Evolutionary conservation across 2,329 filamentous ascomycete genomes (phyloP), one percentile per base, ranked within the genome.

Genomic region (Bipolaris oryzae): DNA sequence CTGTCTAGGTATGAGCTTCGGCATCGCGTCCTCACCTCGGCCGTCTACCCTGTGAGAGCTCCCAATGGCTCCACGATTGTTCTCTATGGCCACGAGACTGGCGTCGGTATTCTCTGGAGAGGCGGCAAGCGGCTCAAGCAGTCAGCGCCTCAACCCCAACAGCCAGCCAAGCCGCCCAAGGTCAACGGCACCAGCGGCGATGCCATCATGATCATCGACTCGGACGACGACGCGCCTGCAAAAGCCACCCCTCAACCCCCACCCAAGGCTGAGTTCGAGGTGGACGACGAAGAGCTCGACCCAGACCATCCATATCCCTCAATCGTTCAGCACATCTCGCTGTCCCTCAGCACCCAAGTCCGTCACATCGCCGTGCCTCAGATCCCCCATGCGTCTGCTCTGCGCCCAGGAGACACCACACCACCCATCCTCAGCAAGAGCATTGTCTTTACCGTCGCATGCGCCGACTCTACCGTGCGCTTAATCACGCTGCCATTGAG

Each of bases 51-150:
- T 5, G 71, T 84, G 35, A 78, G 79, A 59, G 79, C 85, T 18
- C 81, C 84, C 20, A 87, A 88, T 72, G 85, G 85, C 69, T 88
- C 86, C 3, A 84, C 82, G 2, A 78, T 89, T 56, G 77, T 88
- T 42, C 67, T 88, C 11, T 87, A 86, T 63, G 86, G 82, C 44
- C 82, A 87, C 61, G 81, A 84, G 39, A 78, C 77, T 39, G 87
- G 86, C 5, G 64, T 89, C 20, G 81, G 81, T 55, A 74, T 88
- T 46, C 63, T 86, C 28, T 89, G 86, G 86, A 79, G 84, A 72
- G 85, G 85, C 41, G 86, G 86, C 3, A 79, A 77, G 28, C 74
- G 76, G 1, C 78, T 84, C 53, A 80, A 80, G 60, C 61, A 67
- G 50, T 50, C 55, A 46, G 59, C 66, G 31, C 54, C 63, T 5